Evolutionary conservation across 1,139 yeast species (phyloP), one percentile per base, ranked within the genome.

Genomic region (Saccharomycopsis crataegensis): DNA sequence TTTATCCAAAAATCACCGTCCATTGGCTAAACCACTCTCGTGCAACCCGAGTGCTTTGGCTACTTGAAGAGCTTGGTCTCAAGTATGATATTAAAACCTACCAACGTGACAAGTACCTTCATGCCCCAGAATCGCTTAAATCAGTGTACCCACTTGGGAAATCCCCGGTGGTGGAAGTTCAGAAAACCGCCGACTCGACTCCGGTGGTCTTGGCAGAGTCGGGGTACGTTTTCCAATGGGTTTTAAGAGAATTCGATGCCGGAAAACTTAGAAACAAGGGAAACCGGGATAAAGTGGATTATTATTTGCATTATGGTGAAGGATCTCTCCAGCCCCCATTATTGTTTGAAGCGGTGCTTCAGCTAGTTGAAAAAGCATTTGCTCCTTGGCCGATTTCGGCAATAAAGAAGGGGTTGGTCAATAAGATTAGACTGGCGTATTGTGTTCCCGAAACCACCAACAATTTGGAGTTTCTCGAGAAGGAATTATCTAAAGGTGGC

Each of bases 61-160:
- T 79, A 38, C 66, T 81, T 28, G 84, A 80, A 57, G 74, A 78
- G 51, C 67, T 81, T 17, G 70, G 72, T 37, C 63, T 82, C 14
- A 76, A 76, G 52, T 82, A 79, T 61, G 78, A 77, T 43, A 71
- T 80, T 14, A 72, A 75, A 53, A 64, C 75, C 1, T 80, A 77
- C 64, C 67, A 76, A 55, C 72, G 86, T 46, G 72, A 75, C 56
- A 67, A 70, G 4, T 67, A 70, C 12, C 52, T 59, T 31, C 65
- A 69, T 45, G 76, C 76, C 8, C 74, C 73, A 16, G 59, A 60
- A 6, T 81, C 73, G 40, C 66, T 80, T 45, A 73, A 72, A 57
- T 70, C 75, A 44, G 72, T 79, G 7, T 83, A 80, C 59, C 83
- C 83, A 4, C 63, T 76, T 33, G 86, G 85, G 0, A 79, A 78